phyloP scores from a whole-genome alignment of 2,329 filamentous ascomycete species.

The Claviceps sp. region DNA sequence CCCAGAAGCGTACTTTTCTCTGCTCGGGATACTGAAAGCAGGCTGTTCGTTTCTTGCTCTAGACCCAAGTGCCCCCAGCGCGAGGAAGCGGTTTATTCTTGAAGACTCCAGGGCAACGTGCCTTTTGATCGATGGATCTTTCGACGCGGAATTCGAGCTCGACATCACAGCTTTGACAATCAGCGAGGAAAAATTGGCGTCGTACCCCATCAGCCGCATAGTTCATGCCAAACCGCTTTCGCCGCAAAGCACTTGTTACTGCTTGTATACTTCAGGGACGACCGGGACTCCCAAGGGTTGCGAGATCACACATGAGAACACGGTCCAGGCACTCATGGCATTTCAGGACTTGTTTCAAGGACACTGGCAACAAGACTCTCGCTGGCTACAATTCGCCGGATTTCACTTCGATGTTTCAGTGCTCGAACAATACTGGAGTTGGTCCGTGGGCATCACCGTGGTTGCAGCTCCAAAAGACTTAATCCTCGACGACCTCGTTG shows the following conservation, averaged over 20 bases:
- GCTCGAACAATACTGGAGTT: constrained; percentile 89
- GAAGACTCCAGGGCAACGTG: constrained; percentile 55
- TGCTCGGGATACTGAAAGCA: constrained; percentile 69
- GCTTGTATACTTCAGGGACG: constrained; percentile 77
- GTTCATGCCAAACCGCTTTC: constrained; percentile 9
- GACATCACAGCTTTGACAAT: constrained; percentile 8
- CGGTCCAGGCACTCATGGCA: constrained; percentile 77
- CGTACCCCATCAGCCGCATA: constrained; percentile 7
- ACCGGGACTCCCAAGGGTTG: constrained; percentile 82
- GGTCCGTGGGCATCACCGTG: constrained; percentile 78
- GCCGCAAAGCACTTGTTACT: constrained; percentile 57
- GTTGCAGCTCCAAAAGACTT: constrained; percentile 72
- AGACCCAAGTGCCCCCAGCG: constrained; percentile 57
- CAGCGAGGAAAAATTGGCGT: constrained; percentile 18
- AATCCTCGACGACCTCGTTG: constrained; percentile 70
- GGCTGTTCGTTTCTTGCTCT: constrained; percentile 73
- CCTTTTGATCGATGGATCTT: constrained; percentile 41
- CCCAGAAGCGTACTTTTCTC: constrained; percentile 69
- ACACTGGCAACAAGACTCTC: constrained; percentile 60
- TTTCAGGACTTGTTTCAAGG: constrained; percentile 67
- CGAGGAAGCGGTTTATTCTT: constrained; percentile 67
- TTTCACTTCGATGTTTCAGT: constrained; percentile 93
- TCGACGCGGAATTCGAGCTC: not conserved
- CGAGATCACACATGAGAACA: constrained; percentile 77
- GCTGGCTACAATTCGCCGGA: constrained; percentile 86